These are phyloP conservation scores for Hysterangium stoloniferum DNA, from an alignment of 768 basidiomycete genomes.

Conservation along the genomic window DNA sequence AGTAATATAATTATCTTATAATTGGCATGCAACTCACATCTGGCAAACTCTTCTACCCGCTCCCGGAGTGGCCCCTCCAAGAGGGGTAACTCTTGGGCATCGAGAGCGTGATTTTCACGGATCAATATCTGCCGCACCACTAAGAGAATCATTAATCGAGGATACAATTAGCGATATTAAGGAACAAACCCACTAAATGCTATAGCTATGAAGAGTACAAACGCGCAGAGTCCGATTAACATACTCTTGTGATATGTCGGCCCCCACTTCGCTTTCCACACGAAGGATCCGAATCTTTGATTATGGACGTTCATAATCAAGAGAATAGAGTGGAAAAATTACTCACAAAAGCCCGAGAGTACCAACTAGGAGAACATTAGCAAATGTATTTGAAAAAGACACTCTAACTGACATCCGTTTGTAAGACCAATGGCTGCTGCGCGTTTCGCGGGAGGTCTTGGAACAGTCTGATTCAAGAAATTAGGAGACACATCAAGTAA, in stretches of 20 bases:
- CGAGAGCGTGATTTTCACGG: slow-evolving; percentile 42
- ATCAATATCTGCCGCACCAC: slow-evolving; percentile 42
- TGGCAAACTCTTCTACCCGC: slow-evolving; percentile 51
- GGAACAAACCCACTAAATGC: slow-evolving; percentile 14
- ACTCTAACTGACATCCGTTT: slow-evolving; percentile 32
- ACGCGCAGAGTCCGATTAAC: slow-evolving; percentile 36
- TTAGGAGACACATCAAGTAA: slow-evolving; percentile 7
- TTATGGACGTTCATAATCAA: not conserved
- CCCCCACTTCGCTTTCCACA: slow-evolving; percentile 55
- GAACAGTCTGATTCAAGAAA: slow-evolving; percentile 7
- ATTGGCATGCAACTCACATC: slow-evolving; percentile 12
- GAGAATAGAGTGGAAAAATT: not conserved
- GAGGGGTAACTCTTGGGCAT: slow-evolving; percentile 37
- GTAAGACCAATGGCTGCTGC: slow-evolving; percentile 55
- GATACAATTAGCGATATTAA: too few species aligned
- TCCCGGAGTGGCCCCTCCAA: slow-evolving; percentile 37
- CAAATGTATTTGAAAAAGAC: not conserved
- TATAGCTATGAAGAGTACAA: slow-evolving; percentile 19
- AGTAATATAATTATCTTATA: not conserved
- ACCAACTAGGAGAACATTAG: slow-evolving; percentile 7
- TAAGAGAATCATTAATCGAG: slow-evolving; percentile 18
- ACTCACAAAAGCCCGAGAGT: slow-evolving; percentile 14
- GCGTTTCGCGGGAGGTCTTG: slow-evolving; percentile 18
- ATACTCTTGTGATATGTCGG: slow-evolving; percentile 57
- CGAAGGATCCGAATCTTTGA: slow-evolving; percentile 10